phyloP scores from a whole-genome alignment of 306 rosid species.

The Vigna hirtella region DNA sequence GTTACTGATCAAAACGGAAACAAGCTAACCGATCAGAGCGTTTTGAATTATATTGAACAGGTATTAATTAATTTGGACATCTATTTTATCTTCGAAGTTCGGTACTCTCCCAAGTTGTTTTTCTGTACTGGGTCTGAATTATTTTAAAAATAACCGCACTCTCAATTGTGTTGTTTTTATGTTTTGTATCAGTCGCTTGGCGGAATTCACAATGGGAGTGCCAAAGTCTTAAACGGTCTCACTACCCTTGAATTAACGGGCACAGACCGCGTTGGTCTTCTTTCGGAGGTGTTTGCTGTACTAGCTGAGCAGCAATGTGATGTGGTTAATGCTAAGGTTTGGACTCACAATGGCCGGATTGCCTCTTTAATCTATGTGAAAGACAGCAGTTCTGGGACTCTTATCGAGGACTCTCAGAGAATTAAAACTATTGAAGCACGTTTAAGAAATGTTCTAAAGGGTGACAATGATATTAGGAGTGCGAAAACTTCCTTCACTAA shows the following conservation, averaged over 20 bases:
- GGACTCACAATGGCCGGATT: constrained; percentile 92
- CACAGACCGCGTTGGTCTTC: constrained; percentile 88
- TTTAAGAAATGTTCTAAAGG: constrained; percentile 81
- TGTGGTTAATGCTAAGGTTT: constrained; percentile 89
- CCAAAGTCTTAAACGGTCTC: constrained; percentile 55
- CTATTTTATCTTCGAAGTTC: background rate
- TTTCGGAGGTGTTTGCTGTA: constrained; percentile 90
- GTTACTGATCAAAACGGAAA: constrained; percentile 84
- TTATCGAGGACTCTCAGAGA: constrained; percentile 68
- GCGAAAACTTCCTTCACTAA: constrained; percentile 72
- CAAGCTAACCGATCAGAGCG: constrained; percentile 87
- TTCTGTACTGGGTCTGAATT: background rate
- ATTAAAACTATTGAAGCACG: constrained; percentile 70
- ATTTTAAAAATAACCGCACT: background rate
- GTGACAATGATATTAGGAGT: constrained; percentile 76
- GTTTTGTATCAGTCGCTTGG: constrained; percentile 68
- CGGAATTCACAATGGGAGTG: constrained; percentile 60
- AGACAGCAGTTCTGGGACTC: constrained; percentile 65
- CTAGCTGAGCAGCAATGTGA: constrained; percentile 77
- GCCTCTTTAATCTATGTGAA: constrained; percentile 74
- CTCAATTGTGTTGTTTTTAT: background rate
- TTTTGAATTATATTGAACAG: constrained; percentile 82
- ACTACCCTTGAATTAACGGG: constrained; percentile 89
- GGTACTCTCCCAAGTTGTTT: constrained; percentile 5
- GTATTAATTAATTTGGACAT: constrained; percentile 49